Base-by-base conservation (phyloP, 352 stramenopile genomes). In the Globisporangium yorkense region DNA sequence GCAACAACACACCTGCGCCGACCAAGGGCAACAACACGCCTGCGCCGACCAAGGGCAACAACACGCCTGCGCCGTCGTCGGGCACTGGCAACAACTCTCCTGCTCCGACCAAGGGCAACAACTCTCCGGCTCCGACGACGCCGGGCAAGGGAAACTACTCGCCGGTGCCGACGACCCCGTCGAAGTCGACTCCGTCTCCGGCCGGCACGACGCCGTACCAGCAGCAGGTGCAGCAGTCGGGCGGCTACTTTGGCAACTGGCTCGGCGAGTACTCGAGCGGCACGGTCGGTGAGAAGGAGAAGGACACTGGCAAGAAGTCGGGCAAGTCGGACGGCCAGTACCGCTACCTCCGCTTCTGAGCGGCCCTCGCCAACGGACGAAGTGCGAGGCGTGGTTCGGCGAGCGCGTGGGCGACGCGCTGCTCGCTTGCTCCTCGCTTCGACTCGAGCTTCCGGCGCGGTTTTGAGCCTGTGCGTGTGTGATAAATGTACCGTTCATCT, bases 201-300 rank as follows among this genome's bases (percentile, higher is more conserved):
- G 43, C 54, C 18, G 33, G n/a, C 1, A 41, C 55, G 31, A 24
- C 55, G 4, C 53, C 55, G 13, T 54, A 60, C 55, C 45, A 60
- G 27, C 55, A 60, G 18, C 53, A 58, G 13, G 6, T 31, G 33
- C 55, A 60, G 55, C 45, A 60, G 24, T 54, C 55, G 45, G 35
- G 27, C 18, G 55, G 55, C 31, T 60, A 60, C 45, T 60, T 60
- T 16, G 55, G 55, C 12, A 60, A 60, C 55, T 60, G 55, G 55
- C 44, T 60, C 12, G 55, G 55, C 16, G 55, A 60, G 6, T 54
- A 54, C 55, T 41, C 37, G 20, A 54, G 33, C 35, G 55, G 55
- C 44, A 60, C 55, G 21, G 55, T 60, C 4, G 15, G 24, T 18
- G 55, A 60, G 31, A 60, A 60, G 35, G 27, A 27, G 40, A 59